Conservation (phyloP, 495 filamentous ascomycete species). For the Bathelium albidoporum region DNA sequence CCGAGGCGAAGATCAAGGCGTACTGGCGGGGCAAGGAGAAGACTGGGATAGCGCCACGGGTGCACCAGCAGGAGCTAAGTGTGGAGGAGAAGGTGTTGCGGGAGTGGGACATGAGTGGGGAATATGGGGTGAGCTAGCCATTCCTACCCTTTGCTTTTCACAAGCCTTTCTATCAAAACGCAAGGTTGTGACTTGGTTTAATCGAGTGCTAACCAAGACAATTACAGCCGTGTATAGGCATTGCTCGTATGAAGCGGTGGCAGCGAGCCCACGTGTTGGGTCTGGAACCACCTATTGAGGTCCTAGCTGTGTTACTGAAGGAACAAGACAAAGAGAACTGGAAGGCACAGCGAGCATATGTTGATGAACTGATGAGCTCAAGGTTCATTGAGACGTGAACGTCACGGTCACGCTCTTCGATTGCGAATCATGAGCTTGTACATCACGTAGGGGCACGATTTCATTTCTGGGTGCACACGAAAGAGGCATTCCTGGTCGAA, state of each 20-base stretch:
- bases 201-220: neutral
- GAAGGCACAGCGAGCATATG: conserved; percentile 52
- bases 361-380: conserved; percentile 65
- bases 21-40: conserved; percentile 67
- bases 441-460: neutral
- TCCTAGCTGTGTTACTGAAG: conserved; percentile 73
- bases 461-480: neutral
- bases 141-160: neutral
- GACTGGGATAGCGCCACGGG: conserved; percentile 45
- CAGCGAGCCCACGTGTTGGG: conserved; percentile 68
- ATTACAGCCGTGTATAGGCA: conserved; percentile 76
- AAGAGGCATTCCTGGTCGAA: neutral
- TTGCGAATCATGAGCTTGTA: neutral
- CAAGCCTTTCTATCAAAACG: conserved; percentile 10
- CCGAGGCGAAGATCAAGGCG: conserved; percentile 50
- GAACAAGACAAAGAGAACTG: conserved; percentile 49
- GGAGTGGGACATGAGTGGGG: conserved; percentile 77
- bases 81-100: conserved; percentile 75
- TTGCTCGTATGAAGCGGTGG: conserved; percentile 75
- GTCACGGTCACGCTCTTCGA: no score
- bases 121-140: conserved; percentile 68
- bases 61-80: conserved; percentile 64
- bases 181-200: neutral
- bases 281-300: conserved; percentile 79
- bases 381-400: conserved; percentile 16